Conservation (phyloP, 2,329 filamentous ascomycete species). For the Beauveria australis region DNA sequence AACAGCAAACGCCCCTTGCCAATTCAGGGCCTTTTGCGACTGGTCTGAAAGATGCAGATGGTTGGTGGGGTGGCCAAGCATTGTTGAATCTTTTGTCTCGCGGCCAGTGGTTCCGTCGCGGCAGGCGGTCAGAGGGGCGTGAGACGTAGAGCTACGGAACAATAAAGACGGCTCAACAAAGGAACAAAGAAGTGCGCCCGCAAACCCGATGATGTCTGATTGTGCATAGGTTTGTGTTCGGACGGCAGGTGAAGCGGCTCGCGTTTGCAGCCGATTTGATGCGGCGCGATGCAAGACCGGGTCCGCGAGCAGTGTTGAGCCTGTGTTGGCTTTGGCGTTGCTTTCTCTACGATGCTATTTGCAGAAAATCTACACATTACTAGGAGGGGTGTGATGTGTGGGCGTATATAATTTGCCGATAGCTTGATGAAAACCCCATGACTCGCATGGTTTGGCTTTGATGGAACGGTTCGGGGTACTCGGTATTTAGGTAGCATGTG, state of each 20-base stretch:
- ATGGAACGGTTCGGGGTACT: not conserved
- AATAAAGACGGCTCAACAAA: not conserved
- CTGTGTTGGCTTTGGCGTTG: not conserved
- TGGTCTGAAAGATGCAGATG: not conserved
- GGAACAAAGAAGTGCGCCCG: not conserved
- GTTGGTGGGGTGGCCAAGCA: not conserved
- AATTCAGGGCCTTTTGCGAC: not conserved
- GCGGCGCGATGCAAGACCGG: not conserved
- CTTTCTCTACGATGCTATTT: not conserved
- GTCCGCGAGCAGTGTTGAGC: not conserved
- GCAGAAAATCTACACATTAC: not conserved
- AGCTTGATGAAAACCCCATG: not conserved
- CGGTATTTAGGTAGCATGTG: not conserved
- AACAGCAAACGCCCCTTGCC: not conserved
- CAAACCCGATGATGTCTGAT: not conserved
- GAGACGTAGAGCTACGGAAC: not conserved
- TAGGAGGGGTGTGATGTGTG: not conserved
- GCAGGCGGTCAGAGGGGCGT: not conserved
- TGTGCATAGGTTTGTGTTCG: not conserved
- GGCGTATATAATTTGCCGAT: not conserved
- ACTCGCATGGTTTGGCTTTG: constrained; percentile 1
- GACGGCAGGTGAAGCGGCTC: not conserved
- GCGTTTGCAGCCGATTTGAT: not conserved
- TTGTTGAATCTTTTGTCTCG: not conserved
- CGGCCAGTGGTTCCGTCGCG: not conserved